Evolutionary conservation across 73 alveolate species (phyloP), one percentile per base, ranked within the genome.

Genomic region (Symbiodinium pilosum): DNA sequence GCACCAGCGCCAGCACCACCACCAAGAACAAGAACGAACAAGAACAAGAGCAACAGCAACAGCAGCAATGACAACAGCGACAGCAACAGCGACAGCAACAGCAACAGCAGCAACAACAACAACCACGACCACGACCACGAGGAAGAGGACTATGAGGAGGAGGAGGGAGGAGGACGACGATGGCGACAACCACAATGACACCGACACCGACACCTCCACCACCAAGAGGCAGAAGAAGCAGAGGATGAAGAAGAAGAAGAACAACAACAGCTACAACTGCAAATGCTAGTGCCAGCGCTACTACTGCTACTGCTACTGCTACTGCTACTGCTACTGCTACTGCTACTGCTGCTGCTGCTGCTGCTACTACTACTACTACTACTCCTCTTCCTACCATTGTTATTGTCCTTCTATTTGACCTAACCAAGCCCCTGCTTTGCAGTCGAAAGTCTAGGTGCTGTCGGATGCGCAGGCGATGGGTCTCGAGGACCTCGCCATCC

Each of bases 381-480:
- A 30, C 2, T 30, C 26, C 71, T 54, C 71, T 54, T 30, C 26
- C 71, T 54, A 5, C 34, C 71, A 21, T 30, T 5, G 7, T 54
- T 5, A 6, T 21, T 54, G n/a, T 54, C 71, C 8, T 16, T 47
- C 64, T 47, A 47, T 16, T 47, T 11, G 24, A 11, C 24, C 64
- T 47, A 47, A 47, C 64, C 16, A 21, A 12, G 71, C 26, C 71
- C 71, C 26, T 51, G 71, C 34, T 7, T 30, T 54, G 71, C 71
- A 21, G 30, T 30, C 71, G 30, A 30, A 30, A 30, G 59, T 87
- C 94, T 85, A 52, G 84, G 94, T 87, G 94, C 41, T 56, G 43
- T 21, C 56, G 52, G 94, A 87, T 87, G 38, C 94, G 51, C 43
- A 54, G 69, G n/a, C 64, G 84, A 26, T 87, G 94, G 43, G 16